phyloP scores from a whole-genome alignment of 148 eudicot genomes.

The Heliosperma pusillum region DNA sequence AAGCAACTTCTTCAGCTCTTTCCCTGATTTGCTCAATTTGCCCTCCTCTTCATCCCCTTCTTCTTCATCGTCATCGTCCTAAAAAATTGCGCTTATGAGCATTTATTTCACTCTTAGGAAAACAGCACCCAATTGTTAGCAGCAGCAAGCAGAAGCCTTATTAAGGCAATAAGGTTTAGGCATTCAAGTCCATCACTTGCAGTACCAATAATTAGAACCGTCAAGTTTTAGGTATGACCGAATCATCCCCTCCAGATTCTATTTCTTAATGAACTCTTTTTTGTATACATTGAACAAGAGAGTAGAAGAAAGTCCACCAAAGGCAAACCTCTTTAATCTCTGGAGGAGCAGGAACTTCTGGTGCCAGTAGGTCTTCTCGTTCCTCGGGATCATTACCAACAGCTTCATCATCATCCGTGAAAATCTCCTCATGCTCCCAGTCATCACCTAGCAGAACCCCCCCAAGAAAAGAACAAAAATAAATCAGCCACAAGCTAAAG shows the following conservation, averaged over 20 bases:
- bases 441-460: constrained; percentile 66
- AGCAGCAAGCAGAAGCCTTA: too few species aligned
- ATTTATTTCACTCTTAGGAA: background rate
- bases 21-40: constrained; percentile 93
- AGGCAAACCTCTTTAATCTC: constrained; percentile 78
- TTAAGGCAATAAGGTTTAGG: too few species aligned
- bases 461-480: background rate
- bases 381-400: constrained; percentile 85
- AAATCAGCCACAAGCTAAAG: background rate
- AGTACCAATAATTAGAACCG: too few species aligned
- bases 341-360: constrained; percentile 98
- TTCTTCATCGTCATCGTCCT: constrained; percentile 86
- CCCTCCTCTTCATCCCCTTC: constrained; percentile 74
- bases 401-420: constrained; percentile 97
- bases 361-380: constrained; percentile 79
- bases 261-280: background rate
- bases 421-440: constrained; percentile 98
- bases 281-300: background rate
- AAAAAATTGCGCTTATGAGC: background rate
- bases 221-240: too few species aligned
- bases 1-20: constrained; percentile 88
- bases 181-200: too few species aligned
- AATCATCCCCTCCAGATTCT: too few species aligned
- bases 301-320: background rate
- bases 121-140: background rate